Percentiles rank a stretch among this genome's conserved stretches.
Evolutionary conservation across 768 basidiomycete genomes (phyloP).

Genomic region (Pholiota microspora): DNA sequence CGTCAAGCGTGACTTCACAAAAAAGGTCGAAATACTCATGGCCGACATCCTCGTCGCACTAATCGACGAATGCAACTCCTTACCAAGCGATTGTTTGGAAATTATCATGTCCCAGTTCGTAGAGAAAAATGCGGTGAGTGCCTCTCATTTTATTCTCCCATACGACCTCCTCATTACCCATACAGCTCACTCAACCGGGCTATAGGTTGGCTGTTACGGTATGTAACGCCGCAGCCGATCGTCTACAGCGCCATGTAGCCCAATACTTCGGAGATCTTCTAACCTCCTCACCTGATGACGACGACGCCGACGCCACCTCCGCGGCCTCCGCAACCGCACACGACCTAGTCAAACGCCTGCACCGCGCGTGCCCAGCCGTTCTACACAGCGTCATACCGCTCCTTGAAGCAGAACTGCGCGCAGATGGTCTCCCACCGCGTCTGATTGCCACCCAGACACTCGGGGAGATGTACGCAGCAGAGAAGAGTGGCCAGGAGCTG

Average conservation of each 20-base stretch:
- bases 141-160: not conserved
- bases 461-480: constrained; percentile 83
- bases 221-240: constrained; percentile 81
- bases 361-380: constrained; percentile 75
- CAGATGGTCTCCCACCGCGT: constrained; percentile 69
- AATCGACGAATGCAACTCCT: constrained; percentile 77
- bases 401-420: constrained; percentile 85
- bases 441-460: constrained; percentile 82
- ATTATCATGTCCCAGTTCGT: constrained; percentile 82
- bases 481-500: constrained; percentile 70
- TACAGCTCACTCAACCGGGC: constrained; percentile 69
- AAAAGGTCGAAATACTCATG: constrained; percentile 83
- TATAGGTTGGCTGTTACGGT: constrained; percentile 83
- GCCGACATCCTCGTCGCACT: constrained; percentile 89
- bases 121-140: constrained; percentile 65
- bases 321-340: constrained; percentile 75
- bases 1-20: constrained; percentile 66
- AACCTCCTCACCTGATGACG: constrained; percentile 25
- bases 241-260: constrained; percentile 84
- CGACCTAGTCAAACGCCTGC: constrained; percentile 80
- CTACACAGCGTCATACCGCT: constrained; percentile 91
- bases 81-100: constrained; percentile 82
- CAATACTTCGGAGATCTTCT: constrained; percentile 94
- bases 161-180: constrained; percentile 3
- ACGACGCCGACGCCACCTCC: constrained; percentile 58